Percentiles rank a stretch among this genome's conserved stretches.
phyloP scores from a whole-genome alignment of 2,329 filamentous ascomycete genomes.

The Xylariales sp. region DNA sequence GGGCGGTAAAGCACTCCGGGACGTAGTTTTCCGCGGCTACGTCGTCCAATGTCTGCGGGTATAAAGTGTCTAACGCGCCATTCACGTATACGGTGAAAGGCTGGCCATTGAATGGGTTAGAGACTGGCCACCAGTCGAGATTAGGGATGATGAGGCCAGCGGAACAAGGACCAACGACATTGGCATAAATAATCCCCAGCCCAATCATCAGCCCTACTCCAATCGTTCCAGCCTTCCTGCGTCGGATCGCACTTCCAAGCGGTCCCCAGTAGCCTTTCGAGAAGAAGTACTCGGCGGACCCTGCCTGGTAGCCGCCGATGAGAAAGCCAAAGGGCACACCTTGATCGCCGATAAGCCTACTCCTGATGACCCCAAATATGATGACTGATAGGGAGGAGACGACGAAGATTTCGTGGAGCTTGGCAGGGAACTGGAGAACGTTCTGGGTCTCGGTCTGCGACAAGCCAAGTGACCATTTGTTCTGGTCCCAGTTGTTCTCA shows the following conservation, averaged over 20 bases:
- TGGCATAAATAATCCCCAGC: neutral
- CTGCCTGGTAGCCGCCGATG: neutral
- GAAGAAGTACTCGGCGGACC: neutral
- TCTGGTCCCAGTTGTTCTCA: neutral
- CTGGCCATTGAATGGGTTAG: neutral
- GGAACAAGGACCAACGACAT: neutral
- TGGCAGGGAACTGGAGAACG: neutral
- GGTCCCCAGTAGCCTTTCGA: neutral
- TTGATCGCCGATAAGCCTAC: neutral
- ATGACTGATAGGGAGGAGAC: neutral
- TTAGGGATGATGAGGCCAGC: neutral
- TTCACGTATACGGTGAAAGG: neutral
- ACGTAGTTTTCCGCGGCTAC: neutral
- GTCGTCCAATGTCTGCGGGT: neutral
- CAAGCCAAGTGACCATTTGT: neutral
- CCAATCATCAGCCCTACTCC: neutral
- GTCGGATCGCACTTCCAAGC: neutral
- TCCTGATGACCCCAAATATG: neutral
- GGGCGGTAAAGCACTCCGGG: neutral
- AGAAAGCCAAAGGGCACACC: neutral
- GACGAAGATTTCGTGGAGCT: slow-evolving; percentile 1
- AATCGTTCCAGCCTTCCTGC: neutral
- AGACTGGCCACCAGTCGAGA: neutral
- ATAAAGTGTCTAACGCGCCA: neutral
- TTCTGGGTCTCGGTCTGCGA: neutral